phyloP scores from a whole-genome alignment of 1,284 basidiomycete genomes.

The Fistulinella staudtii region DNA sequence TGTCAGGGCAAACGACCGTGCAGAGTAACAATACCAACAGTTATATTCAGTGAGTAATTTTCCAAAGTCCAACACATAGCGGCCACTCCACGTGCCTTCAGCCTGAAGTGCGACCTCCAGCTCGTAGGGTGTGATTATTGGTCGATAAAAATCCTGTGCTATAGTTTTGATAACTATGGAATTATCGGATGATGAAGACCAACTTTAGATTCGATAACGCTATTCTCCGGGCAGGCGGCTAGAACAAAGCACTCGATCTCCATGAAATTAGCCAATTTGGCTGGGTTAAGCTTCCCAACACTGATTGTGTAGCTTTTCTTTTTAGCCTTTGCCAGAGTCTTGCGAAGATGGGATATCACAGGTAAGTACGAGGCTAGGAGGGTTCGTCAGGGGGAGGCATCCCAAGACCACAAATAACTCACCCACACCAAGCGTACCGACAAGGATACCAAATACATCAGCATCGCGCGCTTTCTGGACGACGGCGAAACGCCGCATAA shows the following conservation, averaged over 20 bases:
- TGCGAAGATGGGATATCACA: slow-evolving; percentile 73
- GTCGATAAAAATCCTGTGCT: slow-evolving; percentile 79
- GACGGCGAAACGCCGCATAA: slow-evolving; percentile 89
- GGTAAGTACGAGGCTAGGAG: slow-evolving; percentile 73
- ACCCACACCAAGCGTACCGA: slow-evolving; percentile 93
- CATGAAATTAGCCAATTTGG: slow-evolving; percentile 94
- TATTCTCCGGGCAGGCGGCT: slow-evolving; percentile 93
- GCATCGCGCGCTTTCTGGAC: slow-evolving; percentile 90
- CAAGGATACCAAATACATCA: slow-evolving; percentile 92
- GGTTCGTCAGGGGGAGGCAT: background rate
- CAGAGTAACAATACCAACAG: slow-evolving; percentile 12
- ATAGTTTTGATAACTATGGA: background rate
- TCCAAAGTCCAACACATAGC: slow-evolving; percentile 81
- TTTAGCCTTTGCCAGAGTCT: slow-evolving; percentile 56
- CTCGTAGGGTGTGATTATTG: slow-evolving; percentile 95
- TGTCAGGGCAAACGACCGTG: background rate
- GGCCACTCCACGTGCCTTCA: slow-evolving; percentile 72
- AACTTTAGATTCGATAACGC: slow-evolving; percentile 81
- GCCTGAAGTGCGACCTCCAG: slow-evolving; percentile 76
- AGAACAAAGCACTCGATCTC: slow-evolving; percentile 97
- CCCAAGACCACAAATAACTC: slow-evolving; percentile 25
- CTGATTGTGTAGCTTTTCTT: slow-evolving; percentile 95
- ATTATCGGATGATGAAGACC: slow-evolving; percentile 1
- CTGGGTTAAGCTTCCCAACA: slow-evolving; percentile 93
- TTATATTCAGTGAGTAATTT: slow-evolving; percentile 49